These are phyloP conservation scores for Heimioporus retisporus DNA, from an alignment of 1,284 basidiomycete species.

Conservation along the genomic window DNA sequence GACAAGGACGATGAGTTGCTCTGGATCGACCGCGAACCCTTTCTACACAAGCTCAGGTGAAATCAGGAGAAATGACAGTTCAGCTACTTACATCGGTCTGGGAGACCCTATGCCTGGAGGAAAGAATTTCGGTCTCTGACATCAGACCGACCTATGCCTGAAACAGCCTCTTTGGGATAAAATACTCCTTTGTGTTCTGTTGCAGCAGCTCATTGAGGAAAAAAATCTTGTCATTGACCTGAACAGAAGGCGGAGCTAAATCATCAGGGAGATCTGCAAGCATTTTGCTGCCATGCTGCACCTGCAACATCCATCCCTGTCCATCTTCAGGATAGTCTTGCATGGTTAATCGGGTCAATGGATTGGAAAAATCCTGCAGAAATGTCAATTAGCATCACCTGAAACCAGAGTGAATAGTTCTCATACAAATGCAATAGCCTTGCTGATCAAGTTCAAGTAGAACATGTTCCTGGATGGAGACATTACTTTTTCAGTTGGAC, in stretches of 20 bases:
- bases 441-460: constrained; percentile 39
- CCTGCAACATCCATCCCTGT: background rate
- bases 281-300: constrained; percentile 20
- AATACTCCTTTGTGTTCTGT: constrained; percentile 22
- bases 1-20: background rate
- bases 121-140: constrained; percentile 1
- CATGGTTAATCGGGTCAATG: background rate
- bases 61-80: constrained; percentile 13
- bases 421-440: constrained; percentile 12
- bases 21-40: constrained; percentile 19
- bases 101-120: constrained; percentile 12
- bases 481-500: constrained; percentile 4
- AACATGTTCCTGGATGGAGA: constrained; percentile 31
- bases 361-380: constrained; percentile 5
- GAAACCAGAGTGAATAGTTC: background rate
- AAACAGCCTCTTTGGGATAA: constrained; percentile 36
- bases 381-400: background rate
- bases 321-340: constrained; percentile 8
- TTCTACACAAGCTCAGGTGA: constrained; percentile 18
- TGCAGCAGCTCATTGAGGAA: constrained; percentile 38
- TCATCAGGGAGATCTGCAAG: constrained; percentile 28
- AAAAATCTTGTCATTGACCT: constrained; percentile 24
- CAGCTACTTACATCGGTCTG: constrained; percentile 5
- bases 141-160: constrained; percentile 7
- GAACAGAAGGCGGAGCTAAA: constrained; percentile 29